Evolutionary conservation across 2,329 filamentous ascomycete genomes (phyloP), one percentile per base, ranked within the genome.

Genomic region (Aspergillus latus): DNA sequence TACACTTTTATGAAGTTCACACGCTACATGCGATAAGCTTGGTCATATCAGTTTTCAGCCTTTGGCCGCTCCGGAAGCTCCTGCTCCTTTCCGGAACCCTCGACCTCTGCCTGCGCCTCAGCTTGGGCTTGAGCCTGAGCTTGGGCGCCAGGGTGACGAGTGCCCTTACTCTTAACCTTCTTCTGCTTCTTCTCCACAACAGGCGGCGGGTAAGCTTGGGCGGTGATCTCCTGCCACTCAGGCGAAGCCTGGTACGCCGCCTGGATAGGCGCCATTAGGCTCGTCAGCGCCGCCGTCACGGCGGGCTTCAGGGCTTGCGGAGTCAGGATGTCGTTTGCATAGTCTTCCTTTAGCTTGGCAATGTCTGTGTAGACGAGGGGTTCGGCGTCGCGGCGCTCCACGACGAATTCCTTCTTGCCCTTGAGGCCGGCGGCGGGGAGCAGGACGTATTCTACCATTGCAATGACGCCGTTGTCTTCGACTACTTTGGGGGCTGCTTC

Each of bases 301-400:
- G 90, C 91, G n/a, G 87, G 83, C 79, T 99, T 97, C 51, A 97
- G 80, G 10, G 89, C 77, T 78, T 97, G 92, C 0, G 94, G 94
- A 1, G 89, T 91, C 59, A 96, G 82, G 61, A 89, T 81, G 69
- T 97, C 93, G 51, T 84, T 86, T 55, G 74, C 72, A 77, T 95
- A 97, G 73, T 97, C 93, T 13, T 87, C 84, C 61, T 90, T 85
- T 70, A 97, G 80, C 66, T 89, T 78, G 56, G 84, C 78, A 58
- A 95, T 90, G 56, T 84, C 77, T n/a, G 80, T 84, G 81, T 97
- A 97, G 59, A 92, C 81, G 34, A 96, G 77, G 1, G 90, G 85
- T 68, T 94, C 90, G 29, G 55, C 32, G 77, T 82, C 62, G 57
- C 89, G 89, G 36, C 71, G 79, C 78, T 68, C 80, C 6, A 96